These are phyloP conservation scores for Avena insularis DNA, from an alignment of 176 grass and related monocot species.

Conservation along the genomic window DNA sequence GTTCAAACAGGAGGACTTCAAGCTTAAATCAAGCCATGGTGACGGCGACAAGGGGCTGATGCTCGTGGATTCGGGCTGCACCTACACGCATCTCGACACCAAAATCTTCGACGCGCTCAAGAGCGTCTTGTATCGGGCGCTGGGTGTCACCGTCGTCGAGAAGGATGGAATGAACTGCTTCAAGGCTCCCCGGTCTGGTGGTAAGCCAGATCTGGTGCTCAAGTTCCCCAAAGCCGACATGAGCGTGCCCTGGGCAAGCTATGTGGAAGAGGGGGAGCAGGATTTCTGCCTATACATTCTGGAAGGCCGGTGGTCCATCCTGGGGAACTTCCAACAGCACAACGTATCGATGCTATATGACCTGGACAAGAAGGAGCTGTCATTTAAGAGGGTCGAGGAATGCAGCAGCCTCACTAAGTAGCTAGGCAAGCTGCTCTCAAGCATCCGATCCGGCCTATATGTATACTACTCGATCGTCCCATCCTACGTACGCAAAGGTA, in stretches of 20 bases:
- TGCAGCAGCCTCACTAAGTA: no score
- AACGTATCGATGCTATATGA: not conserved
- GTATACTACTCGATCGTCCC: no score
- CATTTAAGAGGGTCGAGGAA: not conserved
- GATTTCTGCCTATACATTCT: not conserved
- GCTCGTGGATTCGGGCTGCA: not conserved
- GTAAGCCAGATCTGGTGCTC: not conserved
- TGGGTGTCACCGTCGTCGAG: not conserved
- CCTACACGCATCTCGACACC: not conserved
- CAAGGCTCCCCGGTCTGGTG: not conserved
- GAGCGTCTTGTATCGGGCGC: not conserved
- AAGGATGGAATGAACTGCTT: not conserved
- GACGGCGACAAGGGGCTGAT: not conserved
- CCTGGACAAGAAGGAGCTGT: not conserved
- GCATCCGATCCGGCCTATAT: no score
- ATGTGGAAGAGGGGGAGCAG: not conserved
- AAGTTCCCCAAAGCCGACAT: not conserved
- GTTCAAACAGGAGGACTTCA: not conserved
- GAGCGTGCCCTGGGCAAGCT: not conserved
- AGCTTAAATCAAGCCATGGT: not conserved
- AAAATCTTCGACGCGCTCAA: not conserved
- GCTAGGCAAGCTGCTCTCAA: no score
- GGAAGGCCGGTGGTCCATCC: not conserved
- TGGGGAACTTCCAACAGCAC: not conserved
- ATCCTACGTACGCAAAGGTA: no score